phyloP scores from a whole-genome alignment of 495 filamentous ascomycete species.

The Aspergillus mulundensis region DNA sequence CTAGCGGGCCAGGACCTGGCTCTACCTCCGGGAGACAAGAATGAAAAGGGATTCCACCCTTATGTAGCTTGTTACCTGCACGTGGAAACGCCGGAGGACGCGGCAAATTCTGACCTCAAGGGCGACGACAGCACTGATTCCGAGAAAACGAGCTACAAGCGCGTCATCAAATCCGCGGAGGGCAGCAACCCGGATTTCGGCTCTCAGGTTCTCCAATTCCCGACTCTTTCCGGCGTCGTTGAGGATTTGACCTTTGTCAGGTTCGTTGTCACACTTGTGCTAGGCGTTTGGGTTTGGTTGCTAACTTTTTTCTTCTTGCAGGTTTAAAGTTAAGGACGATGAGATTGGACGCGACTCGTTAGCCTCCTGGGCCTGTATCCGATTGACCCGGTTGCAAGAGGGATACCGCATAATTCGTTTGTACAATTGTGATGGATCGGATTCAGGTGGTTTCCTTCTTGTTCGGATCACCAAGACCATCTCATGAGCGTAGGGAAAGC shows the following conservation, averaged over 20 bases:
- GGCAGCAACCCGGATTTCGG: conserved; percentile 69
- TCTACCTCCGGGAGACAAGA: conserved; percentile 46
- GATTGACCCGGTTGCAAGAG: conserved; percentile 69
- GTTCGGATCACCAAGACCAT: conserved; percentile 62
- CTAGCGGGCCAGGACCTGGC: conserved; percentile 52
- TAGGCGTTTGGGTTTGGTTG: too few relatives aligned
- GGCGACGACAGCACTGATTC: conserved; percentile 42
- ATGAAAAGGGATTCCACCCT: conserved; percentile 60
- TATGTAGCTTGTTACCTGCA: conserved; percentile 84
- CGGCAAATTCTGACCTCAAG: conserved; percentile 7
- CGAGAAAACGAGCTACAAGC: conserved; percentile 63
- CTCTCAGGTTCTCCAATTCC: conserved; percentile 59
- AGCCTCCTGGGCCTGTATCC: conserved; percentile 83
- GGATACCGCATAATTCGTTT: conserved; percentile 78
- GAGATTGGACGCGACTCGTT: conserved; percentile 70
- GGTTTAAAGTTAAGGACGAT: conserved; percentile 84
- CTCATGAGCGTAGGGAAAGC: background rate
- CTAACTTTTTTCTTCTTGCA: conserved; percentile 23
- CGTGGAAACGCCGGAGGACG: conserved; percentile 53
- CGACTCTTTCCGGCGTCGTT: conserved; percentile 58
- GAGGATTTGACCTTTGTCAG: conserved; percentile 78
- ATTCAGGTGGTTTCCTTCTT: conserved; percentile 61
- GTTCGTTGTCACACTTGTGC: conserved; percentile 40
- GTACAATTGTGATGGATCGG: conserved; percentile 56
- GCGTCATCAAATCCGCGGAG: conserved; percentile 55